phyloP scores from a whole-genome alignment of 768 basidiomycete species.

The Boletus patriciae region DNA sequence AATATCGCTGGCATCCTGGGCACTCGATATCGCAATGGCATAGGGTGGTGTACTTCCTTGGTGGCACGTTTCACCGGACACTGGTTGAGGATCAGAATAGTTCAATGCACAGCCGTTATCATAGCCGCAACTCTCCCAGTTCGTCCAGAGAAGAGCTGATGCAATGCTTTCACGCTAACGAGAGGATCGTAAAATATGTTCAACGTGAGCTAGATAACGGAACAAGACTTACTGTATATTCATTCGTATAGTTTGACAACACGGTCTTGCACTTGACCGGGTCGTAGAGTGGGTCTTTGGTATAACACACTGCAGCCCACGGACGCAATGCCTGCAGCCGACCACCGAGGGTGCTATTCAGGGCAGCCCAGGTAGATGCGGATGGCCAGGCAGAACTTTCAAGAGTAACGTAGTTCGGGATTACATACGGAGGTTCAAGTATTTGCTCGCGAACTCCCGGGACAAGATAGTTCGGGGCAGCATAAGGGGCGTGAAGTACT shows the following conservation, averaged over 20 bases:
- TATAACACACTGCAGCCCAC: conserved; percentile 17
- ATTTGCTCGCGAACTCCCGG: not conserved
- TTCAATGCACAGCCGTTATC: conserved; percentile 17
- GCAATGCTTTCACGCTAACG: conserved; percentile 14
- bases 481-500: not conserved
- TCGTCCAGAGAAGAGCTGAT: conserved; percentile 22
- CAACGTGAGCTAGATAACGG: not conserved
- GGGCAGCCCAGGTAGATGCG: conserved; percentile 5
- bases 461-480: not conserved
- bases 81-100: conserved; percentile 17
- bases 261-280: conserved; percentile 6
- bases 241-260: conserved; percentile 12
- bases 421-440: not conserved
- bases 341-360: conserved; percentile 13
- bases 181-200: no score
- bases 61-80: conserved; percentile 6
- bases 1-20: conserved; percentile 18
- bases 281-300: conserved; percentile 7
- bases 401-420: not conserved
- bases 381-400: conserved; percentile 8
- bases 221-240: conserved; percentile 2
- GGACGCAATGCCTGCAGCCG: conserved; percentile 13
- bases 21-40: conserved; percentile 11
- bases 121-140: conserved; percentile 22
- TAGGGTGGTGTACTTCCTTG: conserved; percentile 21